Evolutionary conservation across 371 early-diverging fungal genomes (phyloP).

Genomic region (Mortierella sp.): DNA sequence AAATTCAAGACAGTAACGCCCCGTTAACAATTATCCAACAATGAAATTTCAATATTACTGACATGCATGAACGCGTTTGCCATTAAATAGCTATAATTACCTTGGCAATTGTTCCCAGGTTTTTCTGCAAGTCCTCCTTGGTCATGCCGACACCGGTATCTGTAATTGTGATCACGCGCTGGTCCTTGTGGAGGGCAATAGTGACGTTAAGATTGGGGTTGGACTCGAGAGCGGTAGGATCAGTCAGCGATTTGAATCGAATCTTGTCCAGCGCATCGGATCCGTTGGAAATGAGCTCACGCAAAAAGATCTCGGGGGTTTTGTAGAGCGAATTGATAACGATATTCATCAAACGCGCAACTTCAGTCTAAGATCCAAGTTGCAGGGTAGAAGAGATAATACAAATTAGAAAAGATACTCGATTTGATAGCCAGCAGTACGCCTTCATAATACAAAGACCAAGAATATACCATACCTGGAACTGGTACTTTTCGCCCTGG

Average conservation of each 20-base stretch:
- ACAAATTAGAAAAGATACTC: neutral
- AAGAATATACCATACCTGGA: slow-evolving; percentile 36
- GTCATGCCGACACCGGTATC: slow-evolving; percentile 99
- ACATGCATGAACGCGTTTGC: too few relatives aligned
- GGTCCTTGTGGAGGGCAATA: slow-evolving; percentile 78
- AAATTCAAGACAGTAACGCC: neutral
- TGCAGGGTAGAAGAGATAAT: neutral
- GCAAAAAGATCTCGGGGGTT: slow-evolving; percentile 90
- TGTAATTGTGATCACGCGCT: slow-evolving; percentile 80
- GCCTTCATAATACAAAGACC: neutral
- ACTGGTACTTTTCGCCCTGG: slow-evolving; percentile 52
- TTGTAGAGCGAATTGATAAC: slow-evolving; percentile 94
- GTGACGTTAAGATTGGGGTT: slow-evolving; percentile 78
- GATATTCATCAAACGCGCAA: slow-evolving; percentile 88
- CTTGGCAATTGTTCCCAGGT: slow-evolving; percentile 97
- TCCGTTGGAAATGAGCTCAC: slow-evolving; percentile 97
- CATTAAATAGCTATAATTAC: slow-evolving; percentile 15
- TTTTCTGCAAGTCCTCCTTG: slow-evolving; percentile 86
- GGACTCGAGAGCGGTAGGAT: slow-evolving; percentile 67
- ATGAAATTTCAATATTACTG: too few relatives aligned
- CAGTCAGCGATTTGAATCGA: slow-evolving; percentile 81
- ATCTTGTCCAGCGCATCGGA: slow-evolving; percentile 98
- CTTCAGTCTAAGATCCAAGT: slow-evolving; percentile 70
- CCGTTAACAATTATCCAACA: neutral
- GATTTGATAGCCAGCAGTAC: neutral